These are phyloP conservation scores for Hypoxylon cercidicola DNA, from an alignment of 495 filamentous ascomycete species.

Conservation along the genomic window DNA sequence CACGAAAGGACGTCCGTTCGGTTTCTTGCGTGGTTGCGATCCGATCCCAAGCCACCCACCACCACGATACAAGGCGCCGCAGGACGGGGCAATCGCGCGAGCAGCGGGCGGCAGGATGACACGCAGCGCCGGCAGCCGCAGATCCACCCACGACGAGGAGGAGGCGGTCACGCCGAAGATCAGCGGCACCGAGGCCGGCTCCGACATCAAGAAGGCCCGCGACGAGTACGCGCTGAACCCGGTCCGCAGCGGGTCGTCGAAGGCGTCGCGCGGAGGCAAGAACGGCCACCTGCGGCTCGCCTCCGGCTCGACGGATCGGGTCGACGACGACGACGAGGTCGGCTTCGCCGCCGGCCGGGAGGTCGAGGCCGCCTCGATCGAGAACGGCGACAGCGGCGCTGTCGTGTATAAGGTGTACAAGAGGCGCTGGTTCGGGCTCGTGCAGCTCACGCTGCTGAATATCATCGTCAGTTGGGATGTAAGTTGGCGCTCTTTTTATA, in stretches of 20 bases:
- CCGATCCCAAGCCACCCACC: not conserved
- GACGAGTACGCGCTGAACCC: constrained; percentile 35
- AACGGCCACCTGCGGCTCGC: constrained; percentile 33
- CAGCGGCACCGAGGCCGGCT: constrained; percentile 14
- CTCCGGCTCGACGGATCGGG: constrained; percentile 37
- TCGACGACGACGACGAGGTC: constrained; percentile 15
- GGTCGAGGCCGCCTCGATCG: constrained; percentile 23
- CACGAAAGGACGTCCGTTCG: not conserved
- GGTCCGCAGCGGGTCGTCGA: constrained; percentile 29
- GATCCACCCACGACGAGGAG: constrained; percentile 12
- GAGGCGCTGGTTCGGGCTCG: constrained; percentile 87
- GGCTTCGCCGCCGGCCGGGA: constrained; percentile 13
- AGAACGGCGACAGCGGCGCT: constrained; percentile 28
- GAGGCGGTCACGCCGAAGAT: constrained; percentile 5
- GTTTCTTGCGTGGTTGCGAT: not conserved
- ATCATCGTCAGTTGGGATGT: constrained; percentile 96
- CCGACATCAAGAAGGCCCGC: constrained; percentile 25
- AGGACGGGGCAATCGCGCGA: constrained; percentile 18
- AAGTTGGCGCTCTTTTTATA: constrained; percentile 55
- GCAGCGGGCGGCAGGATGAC: constrained; percentile 17
- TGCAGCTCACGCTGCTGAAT: constrained; percentile 86
- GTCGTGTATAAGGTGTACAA: constrained; percentile 82
- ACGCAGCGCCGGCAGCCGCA: constrained; percentile 16
- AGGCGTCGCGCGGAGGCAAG: constrained; percentile 29
- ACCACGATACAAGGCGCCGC: constrained; percentile 11